A percentile compares a stretch with the other conserved stretches of the same genome.
Evolutionary conservation across 2,329 filamentous ascomycete species (phyloP).

Genomic region (Emmonsiellopsis sp.): DNA sequence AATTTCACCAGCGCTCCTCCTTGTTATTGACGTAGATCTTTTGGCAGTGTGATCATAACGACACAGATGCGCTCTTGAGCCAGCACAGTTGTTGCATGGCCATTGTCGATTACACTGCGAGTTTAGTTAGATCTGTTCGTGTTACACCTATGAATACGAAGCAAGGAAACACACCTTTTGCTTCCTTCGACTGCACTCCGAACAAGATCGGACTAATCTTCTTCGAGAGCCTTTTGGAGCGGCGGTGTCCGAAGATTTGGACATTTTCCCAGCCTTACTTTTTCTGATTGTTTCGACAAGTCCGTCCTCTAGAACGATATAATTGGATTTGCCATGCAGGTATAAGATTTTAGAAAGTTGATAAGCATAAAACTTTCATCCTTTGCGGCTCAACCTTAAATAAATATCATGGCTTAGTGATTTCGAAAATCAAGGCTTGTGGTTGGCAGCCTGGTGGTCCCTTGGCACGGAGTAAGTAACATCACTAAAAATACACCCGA

Average conservation of each 20-base stretch:
- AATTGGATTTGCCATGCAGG: not conserved
- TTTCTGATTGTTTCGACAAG: not conserved
- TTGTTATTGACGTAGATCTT: not conserved
- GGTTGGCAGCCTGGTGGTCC: not conserved
- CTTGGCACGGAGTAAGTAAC: not conserved
- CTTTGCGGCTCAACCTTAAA: not conserved
- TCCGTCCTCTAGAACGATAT: not conserved
- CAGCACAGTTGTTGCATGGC: conserved; percentile 3
- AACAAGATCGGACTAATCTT: conserved; percentile 1
- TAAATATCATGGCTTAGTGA: not conserved
- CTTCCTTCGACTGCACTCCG: conserved; percentile 2
- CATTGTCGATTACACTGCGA: conserved; percentile 1
- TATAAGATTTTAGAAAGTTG: not conserved
- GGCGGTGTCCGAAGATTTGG: not conserved
- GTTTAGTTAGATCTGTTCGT: not conserved
- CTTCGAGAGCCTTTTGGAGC: not conserved
- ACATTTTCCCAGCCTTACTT: not conserved
- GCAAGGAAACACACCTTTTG: not conserved
- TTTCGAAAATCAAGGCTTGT: not conserved
- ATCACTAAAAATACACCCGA: conserved; percentile 3
- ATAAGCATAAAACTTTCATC: not conserved
- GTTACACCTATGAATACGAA: not conserved
- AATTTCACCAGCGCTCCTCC: not conserved
- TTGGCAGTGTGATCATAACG: conserved; percentile 1
- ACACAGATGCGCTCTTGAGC: conserved; percentile 2